Conservation (phyloP, 2,329 filamentous ascomycete species). For the Fusarium sp. region DNA sequence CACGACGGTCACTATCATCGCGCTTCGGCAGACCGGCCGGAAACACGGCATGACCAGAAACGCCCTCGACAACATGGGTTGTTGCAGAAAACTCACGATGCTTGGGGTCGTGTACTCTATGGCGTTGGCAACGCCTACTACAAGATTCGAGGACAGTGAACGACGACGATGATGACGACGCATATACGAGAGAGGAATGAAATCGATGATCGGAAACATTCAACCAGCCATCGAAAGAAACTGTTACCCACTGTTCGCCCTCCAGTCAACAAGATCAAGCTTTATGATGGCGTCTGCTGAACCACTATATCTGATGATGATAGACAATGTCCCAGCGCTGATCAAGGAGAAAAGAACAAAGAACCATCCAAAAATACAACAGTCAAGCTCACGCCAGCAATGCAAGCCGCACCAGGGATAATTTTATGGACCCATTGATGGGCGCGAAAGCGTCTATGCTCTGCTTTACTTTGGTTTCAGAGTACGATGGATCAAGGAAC, state of each 20-base stretch:
- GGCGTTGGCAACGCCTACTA: slow-evolving; percentile 53
- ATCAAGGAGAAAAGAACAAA: slow-evolving; percentile 21
- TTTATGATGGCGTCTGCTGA: slow-evolving; percentile 11
- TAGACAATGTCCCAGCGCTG: slow-evolving; percentile 25
- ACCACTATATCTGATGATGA: slow-evolving; percentile 35
- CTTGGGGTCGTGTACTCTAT: slow-evolving; percentile 55
- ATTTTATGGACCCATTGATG: slow-evolving; percentile 26
- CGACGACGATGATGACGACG: slow-evolving; percentile 26
- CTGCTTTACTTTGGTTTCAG: slow-evolving; percentile 34
- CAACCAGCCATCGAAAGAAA: slow-evolving; percentile 15
- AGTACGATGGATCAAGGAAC: slow-evolving; percentile 22
- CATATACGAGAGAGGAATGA: slow-evolving; percentile 27
- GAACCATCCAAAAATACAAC: slow-evolving; percentile 23
- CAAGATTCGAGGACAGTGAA: slow-evolving; percentile 48
- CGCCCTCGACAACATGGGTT: slow-evolving; percentile 38
- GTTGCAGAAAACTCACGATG: slow-evolving; percentile 50
- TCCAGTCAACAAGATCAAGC: slow-evolving; percentile 8
- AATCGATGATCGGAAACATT: slow-evolving; percentile 17
- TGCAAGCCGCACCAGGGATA: slow-evolving; percentile 19
- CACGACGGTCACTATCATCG: slow-evolving; percentile 48
- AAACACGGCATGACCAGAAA: slow-evolving; percentile 12
- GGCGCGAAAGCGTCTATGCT: slow-evolving; percentile 34
- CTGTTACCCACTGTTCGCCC: slow-evolving; percentile 21
- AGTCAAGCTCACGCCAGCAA: slow-evolving; percentile 21
- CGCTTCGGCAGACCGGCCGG: slow-evolving; percentile 25